phyloP scores from a whole-genome alignment of 495 filamentous ascomycete species.

The Penicillium crystallinum region DNA sequence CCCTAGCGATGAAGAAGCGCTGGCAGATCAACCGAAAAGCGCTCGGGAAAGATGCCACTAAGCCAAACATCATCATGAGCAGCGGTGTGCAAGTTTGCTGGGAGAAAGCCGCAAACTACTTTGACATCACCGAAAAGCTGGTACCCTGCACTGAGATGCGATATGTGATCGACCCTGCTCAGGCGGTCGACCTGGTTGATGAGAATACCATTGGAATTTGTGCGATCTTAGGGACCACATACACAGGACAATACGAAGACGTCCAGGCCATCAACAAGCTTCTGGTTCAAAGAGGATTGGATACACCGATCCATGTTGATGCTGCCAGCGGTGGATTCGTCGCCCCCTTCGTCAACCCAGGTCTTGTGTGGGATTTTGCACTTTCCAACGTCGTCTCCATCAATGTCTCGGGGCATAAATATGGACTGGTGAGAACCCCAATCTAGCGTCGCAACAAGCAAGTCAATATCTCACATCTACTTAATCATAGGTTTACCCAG shows the following conservation, averaged over 20 bases:
- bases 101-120: conserved; percentile 89
- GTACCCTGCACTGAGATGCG: conserved; percentile 75
- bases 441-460: too few species aligned
- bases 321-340: conserved; percentile 87
- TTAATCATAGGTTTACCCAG: conserved; percentile 57
- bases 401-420: conserved; percentile 89
- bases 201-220: conserved; percentile 94
- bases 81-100: conserved; percentile 89
- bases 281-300: conserved; percentile 58
- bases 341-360: conserved; percentile 76
- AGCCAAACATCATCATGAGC: conserved; percentile 84
- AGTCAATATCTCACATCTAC: too few species aligned
- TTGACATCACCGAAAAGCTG: conserved; percentile 81
- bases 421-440: conserved; percentile 41
- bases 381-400: conserved; percentile 83
- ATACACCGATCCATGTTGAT: conserved; percentile 82
- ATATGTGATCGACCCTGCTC: conserved; percentile 76
- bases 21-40: conserved; percentile 77
- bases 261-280: conserved; percentile 80
- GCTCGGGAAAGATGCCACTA: conserved; percentile 61
- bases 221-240: conserved; percentile 77
- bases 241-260: conserved; percentile 90
- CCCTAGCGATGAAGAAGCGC: conserved; percentile 86
- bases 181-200: conserved; percentile 74
- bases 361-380: conserved; percentile 78